A percentile compares a stretch with the other conserved stretches of the same genome.
Evolutionary conservation across 208 protist species (phyloP).

Genomic region (Acanthamoeba quina): DNA sequence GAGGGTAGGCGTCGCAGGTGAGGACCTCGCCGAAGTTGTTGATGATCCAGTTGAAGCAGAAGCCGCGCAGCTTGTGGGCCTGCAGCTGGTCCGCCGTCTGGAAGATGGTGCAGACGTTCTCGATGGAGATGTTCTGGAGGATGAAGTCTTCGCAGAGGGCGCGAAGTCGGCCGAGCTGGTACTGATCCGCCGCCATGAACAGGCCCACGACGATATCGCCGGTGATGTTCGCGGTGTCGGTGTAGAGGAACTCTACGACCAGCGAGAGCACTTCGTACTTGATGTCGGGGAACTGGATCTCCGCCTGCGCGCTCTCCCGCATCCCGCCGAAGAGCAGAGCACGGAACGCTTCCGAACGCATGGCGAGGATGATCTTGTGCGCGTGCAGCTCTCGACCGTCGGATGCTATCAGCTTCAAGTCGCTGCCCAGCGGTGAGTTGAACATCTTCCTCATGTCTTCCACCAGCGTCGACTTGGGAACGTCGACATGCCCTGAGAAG

Average conservation of each 20-base stretch:
- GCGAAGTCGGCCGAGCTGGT: slow-evolving; percentile 33
- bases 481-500: slow-evolving; percentile 19
- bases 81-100: slow-evolving; percentile 65
- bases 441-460: slow-evolving; percentile 64
- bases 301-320: slow-evolving; percentile 40
- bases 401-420: slow-evolving; percentile 40
- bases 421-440: slow-evolving; percentile 39
- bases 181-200: slow-evolving; percentile 64
- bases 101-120: slow-evolving; percentile 72
- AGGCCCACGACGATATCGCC: slow-evolving; percentile 68
- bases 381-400: slow-evolving; percentile 43
- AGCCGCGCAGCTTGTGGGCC: slow-evolving; percentile 34
- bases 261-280: slow-evolving; percentile 57
- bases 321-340: slow-evolving; percentile 53
- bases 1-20: slow-evolving; percentile 44
- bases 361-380: slow-evolving; percentile 70
- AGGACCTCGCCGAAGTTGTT: slow-evolving; percentile 66
- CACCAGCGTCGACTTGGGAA: slow-evolving; percentile 28
- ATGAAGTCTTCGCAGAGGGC: slow-evolving; percentile 63
- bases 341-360: slow-evolving; percentile 34
- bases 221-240: slow-evolving; percentile 49
- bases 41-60: slow-evolving; percentile 71
- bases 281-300: slow-evolving; percentile 47
- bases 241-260: slow-evolving; percentile 57
- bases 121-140: slow-evolving; percentile 58